These are phyloP conservation scores for Schizonepeta tenuifolia DNA, from an alignment of 257 asterid species.

Conservation along the genomic window DNA sequence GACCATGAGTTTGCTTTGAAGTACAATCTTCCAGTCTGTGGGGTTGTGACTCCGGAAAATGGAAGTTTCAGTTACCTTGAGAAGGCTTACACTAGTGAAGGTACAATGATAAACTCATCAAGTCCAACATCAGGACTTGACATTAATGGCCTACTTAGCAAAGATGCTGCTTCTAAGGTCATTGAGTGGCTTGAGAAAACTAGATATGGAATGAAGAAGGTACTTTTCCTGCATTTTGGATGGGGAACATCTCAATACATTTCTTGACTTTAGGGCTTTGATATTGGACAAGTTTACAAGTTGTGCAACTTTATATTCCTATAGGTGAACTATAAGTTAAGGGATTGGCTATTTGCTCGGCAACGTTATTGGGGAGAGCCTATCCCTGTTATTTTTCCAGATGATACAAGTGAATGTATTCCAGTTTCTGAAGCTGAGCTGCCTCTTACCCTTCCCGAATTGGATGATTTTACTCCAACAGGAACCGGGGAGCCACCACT, in stretches of 20 bases:
- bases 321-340: slow-evolving; percentile 85
- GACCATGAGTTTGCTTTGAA: slow-evolving; percentile 93
- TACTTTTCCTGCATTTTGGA: slow-evolving; percentile 18
- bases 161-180: slow-evolving; percentile 75
- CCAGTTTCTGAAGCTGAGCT: slow-evolving; percentile 88
- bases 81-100: slow-evolving; percentile 80
- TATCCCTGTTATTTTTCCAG: slow-evolving; percentile 78
- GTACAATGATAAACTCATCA: slow-evolving; percentile 84
- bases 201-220: slow-evolving; percentile 88
- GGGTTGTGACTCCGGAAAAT: slow-evolving; percentile 78
- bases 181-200: slow-evolving; percentile 85
- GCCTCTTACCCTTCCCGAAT: slow-evolving; percentile 94
- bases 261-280: slow-evolving; percentile 6
- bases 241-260: slow-evolving; percentile 5
- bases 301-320: slow-evolving; percentile 34
- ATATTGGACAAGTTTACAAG: neutral
- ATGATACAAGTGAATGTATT: slow-evolving; percentile 66
- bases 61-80: slow-evolving; percentile 49
- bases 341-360: slow-evolving; percentile 99
- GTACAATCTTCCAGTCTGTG: slow-evolving; percentile 71
- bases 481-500: slow-evolving; percentile 99
- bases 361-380: slow-evolving; percentile 99
- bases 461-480: slow-evolving; percentile 95
- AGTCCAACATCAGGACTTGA: slow-evolving; percentile 67
- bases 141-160: slow-evolving; percentile 76